Evolutionary conservation across 2,329 filamentous ascomycete genomes (phyloP).

Genomic region (Cryphonectria radicalis): DNA sequence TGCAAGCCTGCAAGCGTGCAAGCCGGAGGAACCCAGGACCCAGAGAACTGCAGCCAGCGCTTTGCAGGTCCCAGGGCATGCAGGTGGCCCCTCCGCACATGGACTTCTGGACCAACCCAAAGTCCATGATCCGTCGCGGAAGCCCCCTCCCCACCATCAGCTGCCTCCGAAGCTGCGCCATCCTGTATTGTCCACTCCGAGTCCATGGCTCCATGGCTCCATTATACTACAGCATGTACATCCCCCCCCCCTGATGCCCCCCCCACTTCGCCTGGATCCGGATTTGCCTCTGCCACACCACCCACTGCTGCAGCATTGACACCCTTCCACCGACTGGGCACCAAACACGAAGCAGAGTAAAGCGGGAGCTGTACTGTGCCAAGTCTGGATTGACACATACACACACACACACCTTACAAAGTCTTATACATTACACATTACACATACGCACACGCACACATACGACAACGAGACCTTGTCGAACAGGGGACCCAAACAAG

Average conservation of each 20-base stretch:
- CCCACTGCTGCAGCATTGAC: slow-evolving; percentile 9
- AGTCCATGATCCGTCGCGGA: slow-evolving; percentile 1
- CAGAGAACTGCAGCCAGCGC: slow-evolving; percentile 16
- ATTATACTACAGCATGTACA: not conserved
- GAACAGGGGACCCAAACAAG: not conserved
- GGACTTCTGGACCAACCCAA: slow-evolving; percentile 2
- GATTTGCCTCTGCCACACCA: slow-evolving; percentile 2
- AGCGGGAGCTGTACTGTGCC: not conserved
- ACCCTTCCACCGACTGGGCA: not conserved
- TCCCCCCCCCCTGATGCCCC: not conserved
- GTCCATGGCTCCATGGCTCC: slow-evolving; percentile 8
- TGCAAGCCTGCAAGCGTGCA: not conserved
- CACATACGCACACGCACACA: not conserved
- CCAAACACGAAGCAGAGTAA: not conserved
- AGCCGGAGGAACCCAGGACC: not conserved
- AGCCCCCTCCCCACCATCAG: slow-evolving; percentile 16
- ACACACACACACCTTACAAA: not conserved
- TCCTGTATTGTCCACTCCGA: slow-evolving; percentile 25
- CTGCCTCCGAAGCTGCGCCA: slow-evolving; percentile 24
- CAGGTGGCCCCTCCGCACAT: slow-evolving; percentile 24
- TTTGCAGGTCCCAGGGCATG: slow-evolving; percentile 15
- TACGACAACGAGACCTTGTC: not conserved
- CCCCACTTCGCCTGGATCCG: slow-evolving; percentile 25
- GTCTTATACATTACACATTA: no score
- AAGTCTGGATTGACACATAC: not conserved